phyloP scores from a whole-genome alignment of 305 asterid genomes.

The Rubia balearica region DNA sequence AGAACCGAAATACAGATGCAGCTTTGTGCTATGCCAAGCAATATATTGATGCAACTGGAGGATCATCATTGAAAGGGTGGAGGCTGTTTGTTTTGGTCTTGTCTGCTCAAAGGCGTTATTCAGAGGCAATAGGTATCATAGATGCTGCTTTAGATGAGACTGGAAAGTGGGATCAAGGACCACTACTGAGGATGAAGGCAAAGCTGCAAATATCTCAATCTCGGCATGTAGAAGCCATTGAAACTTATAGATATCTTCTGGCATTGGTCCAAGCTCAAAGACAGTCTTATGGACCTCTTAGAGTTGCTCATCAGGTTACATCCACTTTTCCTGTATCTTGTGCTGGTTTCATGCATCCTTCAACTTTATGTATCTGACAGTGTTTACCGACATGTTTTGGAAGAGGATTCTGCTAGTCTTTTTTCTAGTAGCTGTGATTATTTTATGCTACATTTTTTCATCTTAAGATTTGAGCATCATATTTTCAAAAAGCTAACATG shows the following conservation, averaged over 20 bases:
- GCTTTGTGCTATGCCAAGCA: slow-evolving; percentile 77
- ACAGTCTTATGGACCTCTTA: slow-evolving; percentile 60
- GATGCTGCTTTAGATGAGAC: slow-evolving; percentile 98
- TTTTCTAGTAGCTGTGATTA: not conserved
- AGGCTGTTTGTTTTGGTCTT: slow-evolving; percentile 82
- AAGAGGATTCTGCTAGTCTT: not conserved
- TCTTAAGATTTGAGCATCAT: not conserved
- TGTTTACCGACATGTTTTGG: not conserved
- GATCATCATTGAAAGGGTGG: slow-evolving; percentile 82
- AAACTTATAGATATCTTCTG: slow-evolving; percentile 80
- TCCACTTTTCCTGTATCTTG: not conserved
- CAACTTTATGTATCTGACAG: not conserved
- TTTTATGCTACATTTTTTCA: not conserved
- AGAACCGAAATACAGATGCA: slow-evolving; percentile 74
- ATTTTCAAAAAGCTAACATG: not conserved
- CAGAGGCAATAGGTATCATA: slow-evolving; percentile 79
- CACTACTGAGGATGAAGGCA: slow-evolving; percentile 80
- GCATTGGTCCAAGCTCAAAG: slow-evolving; percentile 91
- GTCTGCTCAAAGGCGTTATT: slow-evolving; percentile 79
- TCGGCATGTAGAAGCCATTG: slow-evolving; percentile 65
- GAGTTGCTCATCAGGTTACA: slow-evolving; percentile 55
- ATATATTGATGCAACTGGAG: slow-evolving; percentile 87
- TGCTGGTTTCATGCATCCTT: not conserved
- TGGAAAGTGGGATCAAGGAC: slow-evolving; percentile 91
- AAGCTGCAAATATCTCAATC: slow-evolving; percentile 78